Evolutionary conservation across 2,329 filamentous ascomycete species (phyloP).

Genomic region (Aspergillus aculeatus): DNA sequence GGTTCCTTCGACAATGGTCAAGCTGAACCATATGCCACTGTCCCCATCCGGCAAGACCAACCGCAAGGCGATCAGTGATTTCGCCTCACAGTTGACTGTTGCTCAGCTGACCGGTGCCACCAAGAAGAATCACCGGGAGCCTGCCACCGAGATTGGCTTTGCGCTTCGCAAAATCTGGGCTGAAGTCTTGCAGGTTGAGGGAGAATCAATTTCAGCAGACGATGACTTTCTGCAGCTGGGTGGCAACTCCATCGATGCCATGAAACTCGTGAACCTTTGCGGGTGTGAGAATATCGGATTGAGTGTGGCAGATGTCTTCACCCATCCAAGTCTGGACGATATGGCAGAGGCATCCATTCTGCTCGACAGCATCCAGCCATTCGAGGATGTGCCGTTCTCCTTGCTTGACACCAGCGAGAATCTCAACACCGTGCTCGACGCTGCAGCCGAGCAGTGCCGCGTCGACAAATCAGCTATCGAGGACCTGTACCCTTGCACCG

Average conservation of each 20-base stretch:
- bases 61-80: constrained; percentile 8
- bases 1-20: constrained; percentile 11
- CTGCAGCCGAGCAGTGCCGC: constrained; percentile 17
- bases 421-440: constrained; percentile 1
- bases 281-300: constrained; percentile 1
- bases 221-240: constrained; percentile 13
- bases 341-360: constrained; percentile 6
- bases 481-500: constrained; percentile 33
- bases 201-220: constrained; percentile 3
- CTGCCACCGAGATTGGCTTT: constrained; percentile 5
- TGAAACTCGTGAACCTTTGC: constrained; percentile 11
- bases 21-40: constrained; percentile 10
- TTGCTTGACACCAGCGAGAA: neutral
- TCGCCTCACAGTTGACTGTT: constrained; percentile 6
- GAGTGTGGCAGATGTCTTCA: constrained; percentile 10
- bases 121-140: constrained; percentile 6
- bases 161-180: constrained; percentile 10
- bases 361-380: neutral
- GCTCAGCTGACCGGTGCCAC: constrained; percentile 2
- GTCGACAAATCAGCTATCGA: constrained; percentile 22
- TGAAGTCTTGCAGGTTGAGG: neutral
- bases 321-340: constrained; percentile 7
- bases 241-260: constrained; percentile 15
- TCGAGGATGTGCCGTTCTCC: constrained; percentile 11
- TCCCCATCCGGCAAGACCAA: constrained; percentile 14